phyloP scores from a whole-genome alignment of 176 grass and related monocot genomes.

The Raddia distichophylla region DNA sequence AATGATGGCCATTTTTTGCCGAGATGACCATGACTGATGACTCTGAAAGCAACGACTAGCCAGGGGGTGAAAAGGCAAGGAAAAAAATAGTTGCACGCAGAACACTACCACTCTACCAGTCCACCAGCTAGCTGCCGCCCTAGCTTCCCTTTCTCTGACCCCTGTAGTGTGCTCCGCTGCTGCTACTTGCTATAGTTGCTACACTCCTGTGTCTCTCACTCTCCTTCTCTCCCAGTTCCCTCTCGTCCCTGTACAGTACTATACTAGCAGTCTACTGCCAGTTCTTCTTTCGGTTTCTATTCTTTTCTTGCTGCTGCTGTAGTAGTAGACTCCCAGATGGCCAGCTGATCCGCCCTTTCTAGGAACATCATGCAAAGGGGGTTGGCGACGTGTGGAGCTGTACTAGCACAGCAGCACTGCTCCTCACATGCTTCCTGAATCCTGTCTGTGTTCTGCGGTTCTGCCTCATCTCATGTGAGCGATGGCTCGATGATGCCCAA shows the following conservation, averaged over 20 bases:
- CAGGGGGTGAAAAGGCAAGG: constrained; percentile 39
- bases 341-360: neutral
- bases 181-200: too few species aligned
- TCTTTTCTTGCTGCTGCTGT: constrained; percentile 47
- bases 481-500: constrained; percentile 13
- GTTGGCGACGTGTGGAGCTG: neutral
- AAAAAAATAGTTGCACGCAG: constrained; percentile 39
- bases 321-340: constrained; percentile 34
- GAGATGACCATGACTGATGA: constrained; percentile 50
- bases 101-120: constrained; percentile 20
- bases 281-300: constrained; percentile 24
- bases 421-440: constrained; percentile 37
- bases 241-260: neutral
- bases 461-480: neutral
- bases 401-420: constrained; percentile 32
- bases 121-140: neutral
- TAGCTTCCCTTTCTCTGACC: neutral
- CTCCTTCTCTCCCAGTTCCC: too few species aligned
- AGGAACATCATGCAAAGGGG: constrained; percentile 33
- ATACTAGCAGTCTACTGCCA: neutral
- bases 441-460: neutral
- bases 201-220: too few species aligned
- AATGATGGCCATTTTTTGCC: constrained; percentile 53
- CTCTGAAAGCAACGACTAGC: constrained; percentile 57
- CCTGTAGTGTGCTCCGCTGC: too few species aligned